Evolutionary conservation across 129 eudicot genomes (phyloP), one percentile per base, ranked within the genome.

Genomic region (Artemisia tridentata): DNA sequence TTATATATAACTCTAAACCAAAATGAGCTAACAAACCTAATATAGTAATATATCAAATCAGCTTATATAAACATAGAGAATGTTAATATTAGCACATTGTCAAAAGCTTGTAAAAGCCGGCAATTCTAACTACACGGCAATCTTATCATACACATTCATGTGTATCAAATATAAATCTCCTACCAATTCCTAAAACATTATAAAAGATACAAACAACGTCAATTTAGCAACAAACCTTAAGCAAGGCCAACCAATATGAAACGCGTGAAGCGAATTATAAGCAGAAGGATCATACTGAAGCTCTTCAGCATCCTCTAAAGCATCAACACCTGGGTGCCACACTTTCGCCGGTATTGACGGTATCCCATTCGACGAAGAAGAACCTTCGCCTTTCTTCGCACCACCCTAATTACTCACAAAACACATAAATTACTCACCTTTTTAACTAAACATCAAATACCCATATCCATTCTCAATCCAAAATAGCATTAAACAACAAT

Each of bases 311-410:
- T 95, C 99, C 62, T 84, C 99, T 59, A 95, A 79, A 31, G 76
- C 73, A 72, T 95, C 99, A 3, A 95, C 97, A 41, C 99, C 95
- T 18, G 99, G 99, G 67, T 82, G 91, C 99, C 99, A 95, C 61
- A 95, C 99, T 75, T 88, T 90, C 1, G 95, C 86, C 15, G 88
- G 88, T 43, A 79, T 34, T 54, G 87, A 70, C 0, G 93, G 83
- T 27, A 43, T 81, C 11, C 82, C 82, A 20, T 83, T 48, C 20
- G 75, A 63, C 3, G 86, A 80, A 2, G 84, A 78, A 2, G 92
- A 77, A 11, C 86, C 88, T 2, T 87, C 98, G 15, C 74, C 88
- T 64, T 83, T 85, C 79, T 80, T 92, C 47, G 86, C 71, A n/a
- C 84, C 85, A 41, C 41, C 67, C 38, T 27, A 41, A 62, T 55